Evolutionary conservation across 2,329 filamentous ascomycete species (phyloP).

Genomic region (Colletotrichum melonis): DNA sequence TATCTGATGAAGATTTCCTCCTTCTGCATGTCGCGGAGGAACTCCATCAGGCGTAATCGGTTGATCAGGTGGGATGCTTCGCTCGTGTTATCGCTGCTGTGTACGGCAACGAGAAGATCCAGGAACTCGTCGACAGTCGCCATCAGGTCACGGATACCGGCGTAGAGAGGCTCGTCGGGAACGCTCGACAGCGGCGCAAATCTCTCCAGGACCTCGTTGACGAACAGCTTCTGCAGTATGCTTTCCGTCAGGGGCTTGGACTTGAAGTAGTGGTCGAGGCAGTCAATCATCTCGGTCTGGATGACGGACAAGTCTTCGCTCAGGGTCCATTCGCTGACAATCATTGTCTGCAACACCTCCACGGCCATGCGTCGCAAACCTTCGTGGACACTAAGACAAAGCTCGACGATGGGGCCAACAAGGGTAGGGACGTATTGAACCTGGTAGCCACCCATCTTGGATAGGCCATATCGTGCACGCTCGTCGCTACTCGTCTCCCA

Average conservation of each 20-base stretch:
- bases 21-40: constrained; percentile 95
- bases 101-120: constrained; percentile 89
- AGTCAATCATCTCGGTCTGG: constrained; percentile 97
- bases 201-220: constrained; percentile 83
- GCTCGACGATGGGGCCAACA: constrained; percentile 89
- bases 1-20: constrained; percentile 97
- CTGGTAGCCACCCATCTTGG: constrained; percentile 94
- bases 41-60: constrained; percentile 92
- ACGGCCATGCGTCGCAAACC: constrained; percentile 90
- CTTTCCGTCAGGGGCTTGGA: constrained; percentile 88
- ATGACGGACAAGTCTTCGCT: constrained; percentile 92
- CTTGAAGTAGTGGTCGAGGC: constrained; percentile 90
- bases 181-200: constrained; percentile 78
- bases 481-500: constrained; percentile 93
- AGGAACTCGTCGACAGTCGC: constrained; percentile 89
- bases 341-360: constrained; percentile 96
- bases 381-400: constrained; percentile 95
- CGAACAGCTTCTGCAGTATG: constrained; percentile 91
- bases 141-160: constrained; percentile 82
- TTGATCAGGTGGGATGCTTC: constrained; percentile 89
- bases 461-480: constrained; percentile 78
- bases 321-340: constrained; percentile 96
- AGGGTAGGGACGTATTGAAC: constrained; percentile 97
- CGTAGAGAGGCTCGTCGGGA: constrained; percentile 78
- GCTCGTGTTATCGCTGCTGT: constrained; percentile 77